Conservation (phyloP, 2,329 filamentous ascomycete genomes). For the Whalleya microplaca region DNA sequence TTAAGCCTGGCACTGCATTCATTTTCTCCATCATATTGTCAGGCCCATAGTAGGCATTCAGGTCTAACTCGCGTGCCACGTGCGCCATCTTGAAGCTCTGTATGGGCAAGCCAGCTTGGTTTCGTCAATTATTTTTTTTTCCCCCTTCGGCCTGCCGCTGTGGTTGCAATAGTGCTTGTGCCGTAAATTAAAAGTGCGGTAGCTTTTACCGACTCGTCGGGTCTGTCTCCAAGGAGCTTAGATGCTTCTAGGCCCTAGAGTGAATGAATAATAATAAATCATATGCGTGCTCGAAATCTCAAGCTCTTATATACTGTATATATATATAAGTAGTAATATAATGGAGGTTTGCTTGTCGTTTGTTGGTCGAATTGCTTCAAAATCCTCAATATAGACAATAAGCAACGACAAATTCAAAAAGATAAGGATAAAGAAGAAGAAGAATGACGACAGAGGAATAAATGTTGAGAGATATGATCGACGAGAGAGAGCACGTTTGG, state of each 20-base stretch:
- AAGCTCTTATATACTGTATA: too few relatives aligned
- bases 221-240: conserved; percentile 15
- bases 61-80: conserved; percentile 40
- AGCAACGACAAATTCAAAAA: too few relatives aligned
- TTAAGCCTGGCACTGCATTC: conserved; percentile 59
- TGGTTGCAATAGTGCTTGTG: conserved; percentile 11
- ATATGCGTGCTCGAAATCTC: conserved; percentile 13
- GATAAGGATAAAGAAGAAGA: too few relatives aligned
- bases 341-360: not conserved
- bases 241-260: conserved; percentile 17
- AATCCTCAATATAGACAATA: too few relatives aligned
- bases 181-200: conserved; percentile 25
- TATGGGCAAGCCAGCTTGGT: conserved; percentile 27
- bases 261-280: conserved; percentile 6
- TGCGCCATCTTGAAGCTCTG: conserved; percentile 40
- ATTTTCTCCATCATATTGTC: conserved; percentile 56
- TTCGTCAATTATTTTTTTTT: too few relatives aligned
- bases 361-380: too few relatives aligned
- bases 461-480: conserved; percentile 5
- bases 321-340: not conserved
- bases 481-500: conserved; percentile 2
- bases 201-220: conserved; percentile 29
- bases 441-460: too few relatives aligned
- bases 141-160: not conserved
- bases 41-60: conserved; percentile 39